Evolutionary conservation across 352 stramenopile species (phyloP), one percentile per base, ranked within the genome.

Genomic region (Phytophthora ramorum): DNA sequence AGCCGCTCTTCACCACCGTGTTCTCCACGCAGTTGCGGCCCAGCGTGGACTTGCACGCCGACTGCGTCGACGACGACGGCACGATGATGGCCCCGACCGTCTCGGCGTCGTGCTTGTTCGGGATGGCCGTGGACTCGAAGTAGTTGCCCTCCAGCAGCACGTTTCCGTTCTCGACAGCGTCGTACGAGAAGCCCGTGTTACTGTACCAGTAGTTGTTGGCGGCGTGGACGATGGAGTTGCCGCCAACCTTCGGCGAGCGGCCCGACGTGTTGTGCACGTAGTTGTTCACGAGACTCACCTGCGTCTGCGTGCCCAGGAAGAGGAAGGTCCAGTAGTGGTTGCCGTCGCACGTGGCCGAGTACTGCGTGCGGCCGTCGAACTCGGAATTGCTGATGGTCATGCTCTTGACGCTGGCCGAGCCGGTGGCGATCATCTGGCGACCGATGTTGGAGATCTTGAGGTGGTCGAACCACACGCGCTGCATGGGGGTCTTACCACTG

Each of bases 351-450:
- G 78, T 71, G 7, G 69, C 51, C 14, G 74, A 83, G 50, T 68
- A 84, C 28, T 58, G 14, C 1, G 78, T 84, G 16, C 47, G 24
- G 4, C 78, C 78, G 41, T 87, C 73, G 58, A 84, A 87, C 22
- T 84, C 75, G 13, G 41, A 79, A 58, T 83, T 82, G 16, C 69
- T 82, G 63, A 87, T 78, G 7, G 78, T 87, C n/a, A 82, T 26
- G 30, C 69, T 78, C 17, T 69, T 66, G 1, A 75, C 71, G 14
- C 75, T 63, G 20, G 65, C 70, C 12, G 50, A 47, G 49, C 69
- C 61, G 28, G 59, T 78, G 6, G 56, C 65, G 26, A 84, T 54
- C 69, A 83, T 80, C 52, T 86, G 72, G 17, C 75, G 71, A 13
- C 71, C 78, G 19, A 82, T 47, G 16, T 56, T 44, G 3, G 59